Evolutionary conservation across 2,329 filamentous ascomycete genomes (phyloP).

Genomic region (Fusarium sp.): DNA sequence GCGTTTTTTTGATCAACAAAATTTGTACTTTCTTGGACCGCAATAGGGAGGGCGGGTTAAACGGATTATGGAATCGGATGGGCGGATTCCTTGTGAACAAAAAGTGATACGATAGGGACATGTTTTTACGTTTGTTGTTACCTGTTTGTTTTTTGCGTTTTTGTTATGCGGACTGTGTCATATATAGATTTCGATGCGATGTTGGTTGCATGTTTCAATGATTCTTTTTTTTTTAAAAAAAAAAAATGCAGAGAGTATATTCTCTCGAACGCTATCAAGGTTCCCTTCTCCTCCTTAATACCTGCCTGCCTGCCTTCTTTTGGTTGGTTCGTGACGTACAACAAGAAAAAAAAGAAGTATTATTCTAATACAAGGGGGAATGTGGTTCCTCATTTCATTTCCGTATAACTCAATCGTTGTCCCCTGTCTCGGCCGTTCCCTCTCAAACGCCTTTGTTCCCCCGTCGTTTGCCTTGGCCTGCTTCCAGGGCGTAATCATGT

Average conservation of each 20-base stretch:
- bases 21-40: constrained; percentile 28
- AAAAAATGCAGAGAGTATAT: background rate
- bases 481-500: constrained; percentile 21
- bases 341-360: constrained; percentile 13
- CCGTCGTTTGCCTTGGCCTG: constrained; percentile 5
- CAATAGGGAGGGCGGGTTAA: constrained; percentile 4
- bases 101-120: constrained; percentile 18
- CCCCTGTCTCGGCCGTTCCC: constrained; percentile 1
- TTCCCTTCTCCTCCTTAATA: background rate
- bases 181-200: constrained; percentile 33
- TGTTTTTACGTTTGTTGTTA: constrained; percentile 1
- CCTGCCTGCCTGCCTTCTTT: constrained; percentile 5
- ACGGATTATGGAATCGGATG: constrained; percentile 16
- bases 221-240: constrained; percentile 6
- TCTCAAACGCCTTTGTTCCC: constrained; percentile 7
- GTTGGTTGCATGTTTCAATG: constrained; percentile 30
- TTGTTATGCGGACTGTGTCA: background rate
- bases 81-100: constrained; percentile 29
- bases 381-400: background rate
- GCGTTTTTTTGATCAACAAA: background rate
- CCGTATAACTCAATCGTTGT: constrained; percentile 5
- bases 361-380: constrained; percentile 31
- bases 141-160: background rate
- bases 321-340: constrained; percentile 19
- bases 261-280: constrained; percentile 11